Conservation (phyloP, 352 stramenopile genomes). For the Phytophthora pistaciae region DNA sequence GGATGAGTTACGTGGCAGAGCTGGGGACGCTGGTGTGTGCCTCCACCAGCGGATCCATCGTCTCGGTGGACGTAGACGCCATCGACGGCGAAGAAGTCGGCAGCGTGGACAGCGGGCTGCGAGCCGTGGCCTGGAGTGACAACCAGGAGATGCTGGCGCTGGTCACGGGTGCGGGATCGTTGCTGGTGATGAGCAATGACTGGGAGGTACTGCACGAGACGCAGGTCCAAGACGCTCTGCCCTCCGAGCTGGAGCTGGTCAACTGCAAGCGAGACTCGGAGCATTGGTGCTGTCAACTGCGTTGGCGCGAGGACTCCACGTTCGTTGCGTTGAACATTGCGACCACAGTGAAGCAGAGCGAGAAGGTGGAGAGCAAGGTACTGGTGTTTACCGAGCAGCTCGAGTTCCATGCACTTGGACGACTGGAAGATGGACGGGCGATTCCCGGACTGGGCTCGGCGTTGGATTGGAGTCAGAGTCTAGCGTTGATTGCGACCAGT, state of each 20-base stretch:
- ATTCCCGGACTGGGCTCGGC: conserved; percentile 51
- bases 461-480: conserved; percentile 80
- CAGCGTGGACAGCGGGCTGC: conserved; percentile 66
- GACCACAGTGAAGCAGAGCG: conserved; percentile 16
- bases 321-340: conserved; percentile 74
- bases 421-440: conserved; percentile 74
- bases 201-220: conserved; percentile 85
- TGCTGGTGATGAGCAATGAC: conserved; percentile 82
- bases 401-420: conserved; percentile 66
- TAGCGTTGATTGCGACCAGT: conserved; percentile 74
- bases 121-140: conserved; percentile 69
- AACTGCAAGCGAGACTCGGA: background rate
- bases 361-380: conserved; percentile 40
- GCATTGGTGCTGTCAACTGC: conserved; percentile 36
- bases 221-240: conserved; percentile 47
- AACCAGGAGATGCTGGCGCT: conserved; percentile 79
- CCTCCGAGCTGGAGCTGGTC: conserved; percentile 27
- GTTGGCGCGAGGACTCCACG: conserved; percentile 79
- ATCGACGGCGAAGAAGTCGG: conserved; percentile 72
- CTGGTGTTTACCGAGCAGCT: conserved; percentile 69
- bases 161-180: conserved; percentile 59
- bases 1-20: conserved; percentile 73
- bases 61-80: conserved; percentile 58
- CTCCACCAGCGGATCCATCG: conserved; percentile 55
- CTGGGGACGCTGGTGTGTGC: conserved; percentile 68